A percentile compares a stretch with the other conserved stretches of the same genome.
Evolutionary conservation across 2,329 filamentous ascomycete species (phyloP).

Genomic region (Calonectria fujianensis): DNA sequence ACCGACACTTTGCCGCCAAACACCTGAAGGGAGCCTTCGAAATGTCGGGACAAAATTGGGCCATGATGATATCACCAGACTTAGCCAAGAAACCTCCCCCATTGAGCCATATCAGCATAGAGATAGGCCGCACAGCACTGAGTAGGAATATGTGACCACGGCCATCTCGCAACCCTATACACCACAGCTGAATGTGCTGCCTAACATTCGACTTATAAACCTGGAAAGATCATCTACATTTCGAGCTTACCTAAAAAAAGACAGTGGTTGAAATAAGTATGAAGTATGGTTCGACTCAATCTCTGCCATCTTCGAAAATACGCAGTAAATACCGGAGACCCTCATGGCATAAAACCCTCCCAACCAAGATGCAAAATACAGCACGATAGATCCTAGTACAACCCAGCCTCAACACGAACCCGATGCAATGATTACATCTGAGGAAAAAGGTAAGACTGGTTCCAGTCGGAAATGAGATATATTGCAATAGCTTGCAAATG

Average conservation of each 20-base stretch:
- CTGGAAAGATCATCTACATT: slow-evolving; percentile 56
- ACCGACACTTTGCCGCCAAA: slow-evolving; percentile 50
- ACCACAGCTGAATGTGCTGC: slow-evolving; percentile 56
- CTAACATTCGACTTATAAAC: slow-evolving; percentile 50
- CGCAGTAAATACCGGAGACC: background rate
- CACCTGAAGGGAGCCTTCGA: slow-evolving; percentile 57
- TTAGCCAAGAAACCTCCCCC: background rate
- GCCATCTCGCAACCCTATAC: slow-evolving; percentile 39
- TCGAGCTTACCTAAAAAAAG: slow-evolving; percentile 55
- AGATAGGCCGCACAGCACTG: background rate
- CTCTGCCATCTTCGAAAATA: background rate
- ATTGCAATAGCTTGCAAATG: background rate
- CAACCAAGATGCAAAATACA: slow-evolving; percentile 3
- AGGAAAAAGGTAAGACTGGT: background rate
- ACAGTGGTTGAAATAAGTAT: slow-evolving; percentile 56
- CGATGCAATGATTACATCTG: too few relatives aligned
- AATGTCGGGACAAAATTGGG: slow-evolving; percentile 55
- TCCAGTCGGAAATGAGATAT: background rate
- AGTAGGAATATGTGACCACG: background rate
- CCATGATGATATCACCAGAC: slow-evolving; percentile 45
- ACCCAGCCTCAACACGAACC: background rate
- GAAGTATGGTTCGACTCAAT: slow-evolving; percentile 50
- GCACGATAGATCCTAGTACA: slow-evolving; percentile 4
- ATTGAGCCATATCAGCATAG: too few relatives aligned
- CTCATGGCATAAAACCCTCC: slow-evolving; percentile 1